These are phyloP conservation scores for Paramecium octaurelia DNA, from an alignment of 73 alveolate species.

Conservation along the genomic window DNA sequence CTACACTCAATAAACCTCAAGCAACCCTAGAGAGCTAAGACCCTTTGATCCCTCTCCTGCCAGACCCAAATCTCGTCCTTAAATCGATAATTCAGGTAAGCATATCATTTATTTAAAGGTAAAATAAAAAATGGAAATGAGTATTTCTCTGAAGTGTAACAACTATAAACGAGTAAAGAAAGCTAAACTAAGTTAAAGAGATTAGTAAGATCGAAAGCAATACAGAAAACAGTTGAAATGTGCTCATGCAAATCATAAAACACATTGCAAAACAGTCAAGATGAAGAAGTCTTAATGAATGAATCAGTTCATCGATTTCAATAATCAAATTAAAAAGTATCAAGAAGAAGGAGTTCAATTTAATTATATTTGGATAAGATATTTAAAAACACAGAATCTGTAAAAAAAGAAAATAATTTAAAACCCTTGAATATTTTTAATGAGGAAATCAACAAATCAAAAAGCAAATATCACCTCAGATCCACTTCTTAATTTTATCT, in stretches of 20 bases:
- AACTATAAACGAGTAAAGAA: neutral
- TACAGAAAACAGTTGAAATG: neutral
- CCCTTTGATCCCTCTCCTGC: neutral
- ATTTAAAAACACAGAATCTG: neutral
- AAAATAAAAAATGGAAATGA: neutral
- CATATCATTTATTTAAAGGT: neutral
- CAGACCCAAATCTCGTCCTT: neutral
- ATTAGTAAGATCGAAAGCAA: neutral
- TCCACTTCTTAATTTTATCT: neutral
- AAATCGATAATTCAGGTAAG: neutral
- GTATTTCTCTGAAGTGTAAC: neutral
- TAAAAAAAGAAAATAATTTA: neutral
- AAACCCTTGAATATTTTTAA: neutral
- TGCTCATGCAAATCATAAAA: neutral
- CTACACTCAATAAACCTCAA: neutral
- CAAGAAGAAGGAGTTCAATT: neutral
- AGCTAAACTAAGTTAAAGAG: neutral
- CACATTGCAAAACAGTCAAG: neutral
- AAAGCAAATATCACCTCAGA: neutral
- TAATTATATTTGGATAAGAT: slow-evolving; percentile 7
- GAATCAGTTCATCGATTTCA: neutral
- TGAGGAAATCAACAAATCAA: neutral
- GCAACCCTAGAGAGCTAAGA: neutral
- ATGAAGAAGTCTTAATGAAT: neutral
- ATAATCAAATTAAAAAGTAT: neutral